Evolutionary conservation across 2,329 filamentous ascomycete genomes (phyloP), one percentile per base, ranked within the genome.

Genomic region (Ophiostoma ulmi): DNA sequence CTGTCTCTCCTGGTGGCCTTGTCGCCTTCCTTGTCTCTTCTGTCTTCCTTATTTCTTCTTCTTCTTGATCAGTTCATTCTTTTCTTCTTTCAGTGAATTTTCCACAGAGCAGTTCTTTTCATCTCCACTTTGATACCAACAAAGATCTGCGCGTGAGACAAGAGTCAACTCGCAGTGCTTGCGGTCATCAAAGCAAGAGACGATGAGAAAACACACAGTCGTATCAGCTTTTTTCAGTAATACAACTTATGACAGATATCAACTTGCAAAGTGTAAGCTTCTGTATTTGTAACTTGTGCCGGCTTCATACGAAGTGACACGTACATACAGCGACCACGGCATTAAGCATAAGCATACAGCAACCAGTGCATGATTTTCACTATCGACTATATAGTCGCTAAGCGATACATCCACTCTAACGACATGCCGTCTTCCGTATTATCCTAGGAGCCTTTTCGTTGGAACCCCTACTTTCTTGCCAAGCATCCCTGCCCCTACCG

Each of bases 391-490:
- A 31, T 22, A 22, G 52, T 58, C 52, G 11, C 52, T 31, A 31
- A 31, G 31, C 52, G 52, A 58, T 58, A n/a, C 52, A 17, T 58
- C 52, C 52, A 58, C 52, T 26, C n/a, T 22, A n/a, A 26, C n/a
- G n/a, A 22, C 52, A 58, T 58, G 52, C 52, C 52, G 52, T 58
- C 52, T 58, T 58, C 52, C 52, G 52, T 58, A n/a, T 58, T 58
- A 58, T 58, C 52, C 8, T 58, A 4, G 31, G 31, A 31, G 31
- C 31, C 20, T 58, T 13, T 48, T 11, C 38, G 38, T 13, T 20
- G 17, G 5, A 20, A 20, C 44, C 44, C 44, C 44, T 48, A n/a
- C 44, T 48, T 20, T 48, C 14, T 44, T 48, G 44, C 44, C 44
- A 48, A n/a, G 44, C 44, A 48, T 31, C 31, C 31, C 41, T 44